Percentiles rank a stretch among this genome's conserved stretches.
phyloP scores from a whole-genome alignment of 352 stramenopile species.

The Albugo laibachii region DNA sequence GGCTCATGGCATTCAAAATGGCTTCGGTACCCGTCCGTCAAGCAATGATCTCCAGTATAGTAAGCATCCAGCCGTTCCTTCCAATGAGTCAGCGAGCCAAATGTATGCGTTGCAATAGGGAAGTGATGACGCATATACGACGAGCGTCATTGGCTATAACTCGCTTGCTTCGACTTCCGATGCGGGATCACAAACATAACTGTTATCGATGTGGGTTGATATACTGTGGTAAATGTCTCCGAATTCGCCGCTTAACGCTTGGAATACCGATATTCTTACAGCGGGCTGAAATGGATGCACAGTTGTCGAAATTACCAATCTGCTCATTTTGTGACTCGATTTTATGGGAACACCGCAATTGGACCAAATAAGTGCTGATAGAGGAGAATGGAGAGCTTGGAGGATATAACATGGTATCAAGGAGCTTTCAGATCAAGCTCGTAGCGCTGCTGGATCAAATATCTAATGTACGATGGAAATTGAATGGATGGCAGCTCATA shows the following conservation, averaged over 20 bases:
- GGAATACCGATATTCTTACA: no score
- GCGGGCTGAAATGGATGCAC: no score
- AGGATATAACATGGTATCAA: no score
- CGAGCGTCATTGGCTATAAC: conserved; percentile 36
- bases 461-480: no score
- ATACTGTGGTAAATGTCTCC: conserved; percentile 42
- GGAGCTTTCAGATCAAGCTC: no score
- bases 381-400: no score
- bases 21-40: conserved; percentile 34
- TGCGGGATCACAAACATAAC: conserved; percentile 34
- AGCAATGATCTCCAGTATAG: conserved; percentile 49
- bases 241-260: not conserved
- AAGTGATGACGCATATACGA: conserved; percentile 24
- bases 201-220: conserved; percentile 71
- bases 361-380: no score
- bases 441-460: no score
- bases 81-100: conserved; percentile 28
- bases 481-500: no score
- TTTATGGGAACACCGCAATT: no score
- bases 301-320: no score
- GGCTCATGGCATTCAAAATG: conserved; percentile 67
- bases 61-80: conserved; percentile 21
- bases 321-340: no score
- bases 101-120: conserved; percentile 53
- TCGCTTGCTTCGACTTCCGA: conserved; percentile 18